These are phyloP conservation scores for Suillus clintonianus DNA, from an alignment of 768 basidiomycete species.

Conservation along the genomic window DNA sequence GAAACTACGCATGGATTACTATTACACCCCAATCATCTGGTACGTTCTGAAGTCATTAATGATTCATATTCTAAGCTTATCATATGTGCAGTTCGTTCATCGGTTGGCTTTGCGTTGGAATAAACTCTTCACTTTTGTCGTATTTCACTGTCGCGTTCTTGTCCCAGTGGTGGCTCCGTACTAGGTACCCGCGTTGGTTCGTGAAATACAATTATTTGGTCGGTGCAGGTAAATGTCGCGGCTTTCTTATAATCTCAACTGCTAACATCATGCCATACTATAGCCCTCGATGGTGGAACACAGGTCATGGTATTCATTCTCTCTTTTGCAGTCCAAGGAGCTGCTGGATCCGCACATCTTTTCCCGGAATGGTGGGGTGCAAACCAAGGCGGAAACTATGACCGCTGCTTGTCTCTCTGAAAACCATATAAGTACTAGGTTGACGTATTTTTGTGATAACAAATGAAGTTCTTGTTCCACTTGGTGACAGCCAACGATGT, in stretches of 20 bases:
- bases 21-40: constrained; percentile 33
- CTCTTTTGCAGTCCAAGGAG: constrained; percentile 53
- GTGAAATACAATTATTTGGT: constrained; percentile 38
- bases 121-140: constrained; percentile 25
- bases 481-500: background rate
- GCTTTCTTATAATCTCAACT: background rate
- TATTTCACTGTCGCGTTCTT: constrained; percentile 27
- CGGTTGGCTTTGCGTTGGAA: constrained; percentile 23
- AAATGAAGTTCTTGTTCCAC: background rate
- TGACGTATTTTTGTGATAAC: background rate
- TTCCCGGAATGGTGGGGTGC: constrained; percentile 58
- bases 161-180: constrained; percentile 42
- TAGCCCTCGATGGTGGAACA: constrained; percentile 39
- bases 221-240: constrained; percentile 40
- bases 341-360: constrained; percentile 45
- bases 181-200: constrained; percentile 38
- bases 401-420: constrained; percentile 6
- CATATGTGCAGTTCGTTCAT: constrained; percentile 13
- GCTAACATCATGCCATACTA: background rate
- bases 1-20: constrained; percentile 22
- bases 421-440: background rate
- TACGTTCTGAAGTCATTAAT: constrained; percentile 10
- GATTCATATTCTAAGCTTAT: constrained; percentile 1
- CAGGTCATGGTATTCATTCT: constrained; percentile 59
- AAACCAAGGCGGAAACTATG: constrained; percentile 43